Evolutionary conservation across 1,284 basidiomycete species (phyloP), one percentile per base, ranked within the genome.

Genomic region (Malassezia pachydermatis): DNA sequence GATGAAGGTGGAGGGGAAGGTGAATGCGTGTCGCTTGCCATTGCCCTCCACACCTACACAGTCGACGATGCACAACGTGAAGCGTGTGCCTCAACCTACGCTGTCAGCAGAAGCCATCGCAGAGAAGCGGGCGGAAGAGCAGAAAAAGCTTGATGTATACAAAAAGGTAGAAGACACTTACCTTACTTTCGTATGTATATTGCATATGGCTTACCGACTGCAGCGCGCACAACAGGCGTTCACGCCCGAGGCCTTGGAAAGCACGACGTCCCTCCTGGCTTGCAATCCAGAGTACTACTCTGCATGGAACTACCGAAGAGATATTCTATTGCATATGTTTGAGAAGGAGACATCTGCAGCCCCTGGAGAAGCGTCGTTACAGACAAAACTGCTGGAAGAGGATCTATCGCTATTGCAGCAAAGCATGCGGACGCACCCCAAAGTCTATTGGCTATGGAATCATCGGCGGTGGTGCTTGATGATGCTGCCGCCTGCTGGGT

Each of bases 381-480:
- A 42, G 20, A 34, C 16, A 19, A 29, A 23, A 20, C 37, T 63
- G 23, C 39, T 71, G 16, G 49, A 61, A 17, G 58, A 52, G n/a
- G 68, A 71, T 34, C 46, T 71, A n/a, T 43, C 43, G 17, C 37
- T 71, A 19, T 67, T 67, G 7, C 59, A 60, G 32, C 58, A 63
- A 34, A 65, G 61, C n/a, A 54, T 71, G 20, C 43, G 61, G 10
- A 55, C 61, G 4, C 63, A 69, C 51, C 68, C 68, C 3, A 71
- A 71, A 36, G 68, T 71, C 9, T 71, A 71, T 41, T 71, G 68
- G 68, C 63, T 71, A 27, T 71, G 68, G 68, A 70, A 67, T 48
- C 68, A 71, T 47, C 51, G 68, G 11, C 62, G 59, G 35, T 71
- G 68, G 68, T 71, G 68, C 45, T 39, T 71, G 10, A 34, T 45